Percentiles rank a stretch among this genome's conserved stretches.
Evolutionary conservation across 768 basidiomycete species (phyloP).

Genomic region (Phaeotremella fagi): DNA sequence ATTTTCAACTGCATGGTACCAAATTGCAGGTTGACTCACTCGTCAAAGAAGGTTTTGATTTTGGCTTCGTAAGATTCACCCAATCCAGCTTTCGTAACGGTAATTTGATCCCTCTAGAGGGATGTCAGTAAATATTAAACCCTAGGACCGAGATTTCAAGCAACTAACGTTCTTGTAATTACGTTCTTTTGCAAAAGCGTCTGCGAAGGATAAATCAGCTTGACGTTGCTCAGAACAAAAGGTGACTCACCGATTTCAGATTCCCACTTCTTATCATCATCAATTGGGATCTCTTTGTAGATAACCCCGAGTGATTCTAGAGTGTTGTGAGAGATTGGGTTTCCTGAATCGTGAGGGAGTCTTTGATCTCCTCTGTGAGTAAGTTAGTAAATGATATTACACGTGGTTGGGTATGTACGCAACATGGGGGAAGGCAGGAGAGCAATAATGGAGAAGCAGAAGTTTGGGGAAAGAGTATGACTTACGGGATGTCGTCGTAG

Average conservation of each 20-base stretch:
- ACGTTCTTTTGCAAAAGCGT: conserved; percentile 62
- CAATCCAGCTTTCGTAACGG: conserved; percentile 69
- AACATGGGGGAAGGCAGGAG: too few species aligned
- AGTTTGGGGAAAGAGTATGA: not conserved
- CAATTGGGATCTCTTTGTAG: conserved; percentile 64
- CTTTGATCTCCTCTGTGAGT: conserved; percentile 77
- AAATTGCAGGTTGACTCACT: conserved; percentile 54
- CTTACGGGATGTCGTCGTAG: conserved; percentile 48
- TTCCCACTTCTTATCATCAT: conserved; percentile 54
- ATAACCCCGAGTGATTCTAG: conserved; percentile 62
- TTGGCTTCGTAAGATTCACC: conserved; percentile 79
- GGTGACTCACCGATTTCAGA: conserved; percentile 30
- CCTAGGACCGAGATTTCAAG: not conserved
- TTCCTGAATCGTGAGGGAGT: conserved; percentile 66
- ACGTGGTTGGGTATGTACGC: too few species aligned
- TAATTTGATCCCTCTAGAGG: conserved; percentile 62
- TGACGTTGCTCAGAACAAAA: not conserved
- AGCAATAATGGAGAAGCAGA: not conserved
- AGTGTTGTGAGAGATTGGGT: conserved; percentile 52
- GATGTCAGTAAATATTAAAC: not conserved
- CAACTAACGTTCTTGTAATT: conserved; percentile 66
- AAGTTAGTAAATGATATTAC: too few species aligned
- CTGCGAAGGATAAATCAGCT: conserved; percentile 41
- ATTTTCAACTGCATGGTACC: too few species aligned
- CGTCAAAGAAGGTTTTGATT: conserved; percentile 75